A percentile compares a stretch with the other conserved stretches of the same genome.
Conservation (phyloP, 495 filamentous ascomycete genomes). For the Penicillium paradoxum region DNA sequence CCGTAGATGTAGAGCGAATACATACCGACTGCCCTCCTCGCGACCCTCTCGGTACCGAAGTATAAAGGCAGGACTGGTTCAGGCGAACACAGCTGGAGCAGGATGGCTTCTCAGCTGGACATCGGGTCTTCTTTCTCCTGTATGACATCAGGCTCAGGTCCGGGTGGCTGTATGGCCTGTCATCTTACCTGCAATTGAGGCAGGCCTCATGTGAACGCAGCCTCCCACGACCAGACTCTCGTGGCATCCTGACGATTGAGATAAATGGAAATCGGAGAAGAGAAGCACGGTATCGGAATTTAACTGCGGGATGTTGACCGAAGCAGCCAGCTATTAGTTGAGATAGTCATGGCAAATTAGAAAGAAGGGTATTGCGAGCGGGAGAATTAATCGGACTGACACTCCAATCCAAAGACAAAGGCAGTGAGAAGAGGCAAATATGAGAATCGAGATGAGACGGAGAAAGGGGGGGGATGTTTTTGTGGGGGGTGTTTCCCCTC, state of each 20-base stretch:
- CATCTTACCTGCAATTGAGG: slow-evolving; percentile 37
- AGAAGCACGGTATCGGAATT: background rate
- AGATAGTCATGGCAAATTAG: background rate
- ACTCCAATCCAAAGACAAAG: too few species aligned
- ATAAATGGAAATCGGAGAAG: background rate
- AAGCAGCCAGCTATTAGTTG: background rate
- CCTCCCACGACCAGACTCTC: slow-evolving; percentile 35
- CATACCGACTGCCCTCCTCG: slow-evolving; percentile 33
- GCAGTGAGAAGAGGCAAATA: too few species aligned
- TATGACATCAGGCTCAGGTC: background rate
- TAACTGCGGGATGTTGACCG: slow-evolving; percentile 4
- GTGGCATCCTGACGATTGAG: slow-evolving; percentile 21
- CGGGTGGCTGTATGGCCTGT: background rate
- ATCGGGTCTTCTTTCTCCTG: slow-evolving; percentile 45
- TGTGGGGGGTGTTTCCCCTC: too few species aligned
- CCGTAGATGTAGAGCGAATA: background rate
- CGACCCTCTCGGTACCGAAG: slow-evolving; percentile 20
- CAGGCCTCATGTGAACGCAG: slow-evolving; percentile 45
- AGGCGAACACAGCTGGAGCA: slow-evolving; percentile 45
- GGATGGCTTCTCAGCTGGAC: slow-evolving; percentile 42
- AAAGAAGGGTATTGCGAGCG: background rate
- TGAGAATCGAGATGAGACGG: too few species aligned
- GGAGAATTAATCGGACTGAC: too few species aligned
- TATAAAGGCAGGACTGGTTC: slow-evolving; percentile 41
- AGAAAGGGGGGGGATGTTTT: too few species aligned